Percentiles rank a stretch among this genome's conserved stretches.
Evolutionary conservation across 768 basidiomycete genomes (phyloP).

Genomic region (Xerocomellus intermedius): DNA sequence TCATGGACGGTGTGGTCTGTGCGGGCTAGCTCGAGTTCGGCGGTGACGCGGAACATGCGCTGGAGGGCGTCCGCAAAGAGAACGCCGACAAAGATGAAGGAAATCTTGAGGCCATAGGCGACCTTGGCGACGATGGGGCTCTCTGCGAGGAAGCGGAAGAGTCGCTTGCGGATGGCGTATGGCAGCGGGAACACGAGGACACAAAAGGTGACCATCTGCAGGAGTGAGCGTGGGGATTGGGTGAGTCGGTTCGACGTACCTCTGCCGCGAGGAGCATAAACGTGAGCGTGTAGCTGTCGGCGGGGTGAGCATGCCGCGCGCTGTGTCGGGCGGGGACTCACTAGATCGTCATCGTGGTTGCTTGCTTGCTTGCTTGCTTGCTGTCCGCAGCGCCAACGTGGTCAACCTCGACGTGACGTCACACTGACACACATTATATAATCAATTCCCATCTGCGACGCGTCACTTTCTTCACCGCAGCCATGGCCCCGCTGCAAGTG

Average conservation of each 20-base stretch:
- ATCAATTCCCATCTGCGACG: slow-evolving; percentile 32
- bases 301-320: neutral
- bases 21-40: slow-evolving; percentile 70
- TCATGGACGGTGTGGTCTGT: slow-evolving; percentile 50
- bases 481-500: slow-evolving; percentile 70
- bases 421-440: slow-evolving; percentile 22
- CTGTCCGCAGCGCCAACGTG: slow-evolving; percentile 21
- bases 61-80: slow-evolving; percentile 92
- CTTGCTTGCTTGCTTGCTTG: neutral
- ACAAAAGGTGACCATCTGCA: slow-evolving; percentile 79
- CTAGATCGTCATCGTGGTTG: slow-evolving; percentile 48
- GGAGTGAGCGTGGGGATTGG: neutral
- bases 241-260: slow-evolving; percentile 31
- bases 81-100: slow-evolving; percentile 89
- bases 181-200: slow-evolving; percentile 85
- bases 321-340: slow-evolving; percentile 16
- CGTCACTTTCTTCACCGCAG: slow-evolving; percentile 15
- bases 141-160: slow-evolving; percentile 73
- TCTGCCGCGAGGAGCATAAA: slow-evolving; percentile 80
- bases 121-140: slow-evolving; percentile 75
- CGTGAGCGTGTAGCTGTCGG: slow-evolving; percentile 70
- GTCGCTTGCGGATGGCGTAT: slow-evolving; percentile 60
- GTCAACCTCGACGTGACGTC: slow-evolving; percentile 26
- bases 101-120: slow-evolving; percentile 90
- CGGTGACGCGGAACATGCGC: slow-evolving; percentile 81